Base-by-base conservation (phyloP, 2,329 filamentous ascomycete species). In the Arthrinium puccinioides region DNA sequence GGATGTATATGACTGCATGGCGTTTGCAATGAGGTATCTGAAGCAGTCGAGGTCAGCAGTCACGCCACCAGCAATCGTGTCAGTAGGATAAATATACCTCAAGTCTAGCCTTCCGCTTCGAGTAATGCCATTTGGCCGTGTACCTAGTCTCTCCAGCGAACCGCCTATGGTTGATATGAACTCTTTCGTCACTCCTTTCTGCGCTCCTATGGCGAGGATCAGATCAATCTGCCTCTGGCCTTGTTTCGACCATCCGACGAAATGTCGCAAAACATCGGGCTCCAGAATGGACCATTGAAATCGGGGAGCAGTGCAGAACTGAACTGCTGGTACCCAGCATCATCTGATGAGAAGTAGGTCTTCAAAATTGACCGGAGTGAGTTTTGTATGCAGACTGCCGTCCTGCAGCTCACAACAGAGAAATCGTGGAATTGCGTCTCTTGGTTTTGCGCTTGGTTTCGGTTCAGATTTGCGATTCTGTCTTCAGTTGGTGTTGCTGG, bases 1-100 rank as follows among this genome's bases (percentile, higher is more conserved):
- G 2, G 69, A 61, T 5, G 69, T 73, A 44, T 72, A 74, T 1
- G 67, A 62, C 51, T 80, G 76, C 69, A 81, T 76, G 5, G 72
- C 73, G 44, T 69, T 78, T 45, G 69, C 69, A 37, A 80, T 70
- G 34, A 82, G 63, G 46, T 76, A 80, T 44, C 76, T 79, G 27
- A n/a, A n/a, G n/a, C n/a, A n/a, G n/a, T n/a, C n/a, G n/a, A n/a
- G n/a, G n/a, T n/a, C n/a, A n/a, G n/a, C n/a, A n/a, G n/a, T n/a
- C n/a, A n/a, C n/a, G n/a, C n/a, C n/a, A n/a, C n/a, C n/a, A n/a
- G n/a, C n/a, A n/a, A n/a, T n/a, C n/a, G n/a, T n/a, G n/a, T n/a
- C n/a, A n/a, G n/a, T n/a, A n/a, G n/a, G n/a, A 6, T 8, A 4
- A 6, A 23, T 16, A 23, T 60, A 79, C 74, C 74, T 67, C 21